Percentiles rank a stretch among this genome's conserved stretches.
These are phyloP conservation scores for Poa pratensis DNA, from an alignment of 176 grass and related monocot genomes.

Conservation along the genomic window DNA sequence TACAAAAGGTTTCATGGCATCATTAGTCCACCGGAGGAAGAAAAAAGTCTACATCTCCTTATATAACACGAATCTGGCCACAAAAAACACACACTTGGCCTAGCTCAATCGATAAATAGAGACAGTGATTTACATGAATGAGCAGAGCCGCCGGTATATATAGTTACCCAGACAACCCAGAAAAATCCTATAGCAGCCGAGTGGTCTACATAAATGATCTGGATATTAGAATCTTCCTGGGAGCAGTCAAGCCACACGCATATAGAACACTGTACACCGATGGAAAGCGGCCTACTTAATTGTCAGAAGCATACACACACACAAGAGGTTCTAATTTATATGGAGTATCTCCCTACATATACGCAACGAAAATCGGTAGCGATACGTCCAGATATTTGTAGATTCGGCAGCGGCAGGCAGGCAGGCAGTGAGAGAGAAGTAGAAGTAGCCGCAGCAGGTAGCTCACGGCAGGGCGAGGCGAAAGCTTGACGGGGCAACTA, in stretches of 20 bases:
- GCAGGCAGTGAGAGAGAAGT: background rate
- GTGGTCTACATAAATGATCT: background rate
- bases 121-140: no score
- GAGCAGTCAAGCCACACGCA: constrained; percentile 31
- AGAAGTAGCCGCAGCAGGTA: constrained; percentile 6
- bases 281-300: background rate
- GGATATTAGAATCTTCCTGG: background rate
- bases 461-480: constrained; percentile 4
- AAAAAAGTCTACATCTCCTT: no score
- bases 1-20: no score
- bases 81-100: no score
- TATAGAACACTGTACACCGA: background rate
- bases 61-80: no score
- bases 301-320: background rate
- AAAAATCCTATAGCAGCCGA: background rate
- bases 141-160: no score
- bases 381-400: background rate
- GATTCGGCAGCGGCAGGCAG: no score
- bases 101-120: no score
- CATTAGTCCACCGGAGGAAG: no score
- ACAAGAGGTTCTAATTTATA: background rate
- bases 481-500: constrained; percentile 51
- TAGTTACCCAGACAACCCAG: no score
- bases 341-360: background rate
- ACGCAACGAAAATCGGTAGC: constrained; percentile 5